Evolutionary conservation across 1,284 basidiomycete genomes (phyloP), one percentile per base, ranked within the genome.

Genomic region (Leccinum proximum): DNA sequence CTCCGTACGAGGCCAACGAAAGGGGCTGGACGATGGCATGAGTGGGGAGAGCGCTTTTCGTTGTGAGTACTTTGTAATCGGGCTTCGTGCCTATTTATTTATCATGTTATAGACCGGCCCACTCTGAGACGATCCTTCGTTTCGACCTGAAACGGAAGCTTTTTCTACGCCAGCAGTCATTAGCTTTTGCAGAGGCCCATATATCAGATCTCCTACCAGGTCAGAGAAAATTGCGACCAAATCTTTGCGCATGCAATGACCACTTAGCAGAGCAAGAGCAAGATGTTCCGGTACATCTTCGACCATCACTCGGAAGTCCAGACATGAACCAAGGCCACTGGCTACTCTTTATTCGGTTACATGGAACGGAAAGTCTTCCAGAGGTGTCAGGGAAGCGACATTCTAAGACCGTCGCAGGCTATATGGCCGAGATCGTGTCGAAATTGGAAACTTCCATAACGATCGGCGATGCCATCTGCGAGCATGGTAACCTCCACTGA

Each of bases 91-190:
- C 5, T 5, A 4, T 5, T 35, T 40, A 35, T n/a, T 42, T 18
- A 13, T 35, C 37, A 5, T 48, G 18, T 18, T 30, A 1, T 33
- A 71, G 70, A 26, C 67, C 70, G 0, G 68, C 64, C 1, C 66
- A 57, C 45, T 63, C 60, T 3, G 68, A 66, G 37, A 63, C 68
- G 33, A 57, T 69, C 40, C 63, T 74, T 58, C 72, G 62, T 11
- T 75, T 73, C 7, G 72, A 73, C 53, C 40, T 73, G 60, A 74
- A 67, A 58, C 70, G 66, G 8, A 75, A 73, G 59, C 11, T 9
- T 0, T 60, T 67, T 7, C 50, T 69, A 13, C 64, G 63, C 22
- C 64, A 65, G 10, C 61, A 67, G 11, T 63, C 38, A 0, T 37
- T 73, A 37, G 73, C 72, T 2, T 62, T 18, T 14, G 68, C 62